phyloP scores from a whole-genome alignment of 208 protist species.

The Acanthamoeba triangularis region DNA sequence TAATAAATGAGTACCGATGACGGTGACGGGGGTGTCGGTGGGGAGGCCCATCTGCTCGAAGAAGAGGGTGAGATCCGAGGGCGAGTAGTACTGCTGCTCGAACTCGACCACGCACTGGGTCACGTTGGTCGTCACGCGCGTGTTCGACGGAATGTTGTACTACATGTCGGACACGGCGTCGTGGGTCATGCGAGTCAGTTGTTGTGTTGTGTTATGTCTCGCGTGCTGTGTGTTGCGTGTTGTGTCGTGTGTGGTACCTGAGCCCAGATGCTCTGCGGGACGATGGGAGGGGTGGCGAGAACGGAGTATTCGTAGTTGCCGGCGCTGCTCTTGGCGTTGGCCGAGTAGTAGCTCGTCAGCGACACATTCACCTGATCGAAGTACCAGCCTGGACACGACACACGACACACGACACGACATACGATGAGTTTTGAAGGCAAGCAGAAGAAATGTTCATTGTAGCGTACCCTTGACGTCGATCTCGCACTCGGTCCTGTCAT shows the following conservation, averaged over 20 bases:
- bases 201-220: too few species aligned
- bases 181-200: too few species aligned
- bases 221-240: neutral
- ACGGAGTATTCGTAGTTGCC: constrained; percentile 13
- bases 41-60: constrained; percentile 73
- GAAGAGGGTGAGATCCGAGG: constrained; percentile 78
- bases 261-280: constrained; percentile 61
- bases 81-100: constrained; percentile 79
- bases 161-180: neutral
- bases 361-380: constrained; percentile 53
- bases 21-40: constrained; percentile 47
- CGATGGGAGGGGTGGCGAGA: constrained; percentile 39
- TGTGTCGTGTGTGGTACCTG: neutral
- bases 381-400: constrained; percentile 6
- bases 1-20: neutral
- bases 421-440: too few species aligned
- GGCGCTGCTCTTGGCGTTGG: neutral
- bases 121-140: constrained; percentile 58
- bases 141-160: constrained; percentile 70
- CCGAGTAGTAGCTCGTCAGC: neutral
- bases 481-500: neutral
- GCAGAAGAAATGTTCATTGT: too few species aligned
- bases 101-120: constrained; percentile 75
- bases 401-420: too few species aligned
- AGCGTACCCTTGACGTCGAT: neutral